Evolutionary conservation across 768 basidiomycete genomes (phyloP).

Genomic region (Lanmaoa pseudosensibilis): DNA sequence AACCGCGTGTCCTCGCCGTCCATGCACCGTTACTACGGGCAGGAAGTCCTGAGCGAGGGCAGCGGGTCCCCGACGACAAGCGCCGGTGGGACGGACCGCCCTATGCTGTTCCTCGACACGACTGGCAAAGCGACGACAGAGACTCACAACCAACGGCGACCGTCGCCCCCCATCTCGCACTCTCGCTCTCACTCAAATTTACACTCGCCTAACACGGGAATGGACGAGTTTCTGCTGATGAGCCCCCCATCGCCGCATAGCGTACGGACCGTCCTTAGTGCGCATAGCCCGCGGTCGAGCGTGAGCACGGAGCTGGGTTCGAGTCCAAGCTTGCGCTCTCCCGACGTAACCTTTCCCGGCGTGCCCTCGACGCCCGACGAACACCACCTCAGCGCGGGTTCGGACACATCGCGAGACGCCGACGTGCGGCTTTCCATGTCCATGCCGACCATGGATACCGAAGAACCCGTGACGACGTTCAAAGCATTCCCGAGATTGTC

Average conservation of each 20-base stretch:
- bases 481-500: slow-evolving; percentile 18
- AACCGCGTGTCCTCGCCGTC: slow-evolving; percentile 22
- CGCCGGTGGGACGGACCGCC: background rate
- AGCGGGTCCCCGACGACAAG: background rate
- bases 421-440: slow-evolving; percentile 7
- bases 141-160: slow-evolving; percentile 1
- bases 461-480: slow-evolving; percentile 1
- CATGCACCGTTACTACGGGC: slow-evolving; percentile 22
- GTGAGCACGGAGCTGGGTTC: background rate
- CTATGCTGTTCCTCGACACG: slow-evolving; percentile 6
- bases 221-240: slow-evolving; percentile 25
- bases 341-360: background rate
- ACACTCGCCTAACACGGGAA: slow-evolving; percentile 17
- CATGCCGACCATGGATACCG: background rate
- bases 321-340: background rate
- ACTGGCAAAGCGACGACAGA: background rate
- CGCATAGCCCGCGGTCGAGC: slow-evolving; percentile 7
- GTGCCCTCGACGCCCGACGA: background rate
- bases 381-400: background rate
- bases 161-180: slow-evolving; percentile 16
- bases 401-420: background rate
- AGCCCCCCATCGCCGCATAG: slow-evolving; percentile 9
- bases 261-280: slow-evolving; percentile 2
- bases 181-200: slow-evolving; percentile 14
- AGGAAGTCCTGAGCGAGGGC: slow-evolving; percentile 3